Evolutionary conservation across 83 land plant genomes (phyloP).

Genomic region (Diphasiastrum complanatum): DNA sequence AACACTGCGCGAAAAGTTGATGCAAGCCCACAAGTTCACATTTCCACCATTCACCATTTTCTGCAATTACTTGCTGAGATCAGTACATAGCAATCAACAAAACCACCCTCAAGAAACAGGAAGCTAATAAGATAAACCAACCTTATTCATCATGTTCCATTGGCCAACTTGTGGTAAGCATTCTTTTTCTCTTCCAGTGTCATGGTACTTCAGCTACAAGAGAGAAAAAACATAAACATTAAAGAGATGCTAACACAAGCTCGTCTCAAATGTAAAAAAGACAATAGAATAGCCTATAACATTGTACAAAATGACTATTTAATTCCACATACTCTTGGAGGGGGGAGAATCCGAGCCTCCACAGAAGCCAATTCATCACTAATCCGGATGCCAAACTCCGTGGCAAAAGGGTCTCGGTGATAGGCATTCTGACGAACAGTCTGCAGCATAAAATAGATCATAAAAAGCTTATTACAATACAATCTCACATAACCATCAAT

Average conservation of each 20-base stretch:
- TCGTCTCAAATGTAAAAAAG: background rate
- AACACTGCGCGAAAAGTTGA: constrained; percentile 62
- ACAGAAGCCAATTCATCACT: constrained; percentile 54
- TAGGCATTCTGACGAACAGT: constrained; percentile 71
- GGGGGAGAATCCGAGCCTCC: constrained; percentile 54
- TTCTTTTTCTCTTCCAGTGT: constrained; percentile 67
- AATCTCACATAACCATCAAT: background rate
- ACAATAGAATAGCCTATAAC: background rate
- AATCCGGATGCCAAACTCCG: constrained; percentile 66
- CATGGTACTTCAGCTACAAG: constrained; percentile 81
- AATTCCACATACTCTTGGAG: constrained; percentile 64
- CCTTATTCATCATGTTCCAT: constrained; percentile 98
- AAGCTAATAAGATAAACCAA: constrained; percentile 14
- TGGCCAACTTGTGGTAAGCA: constrained; percentile 78
- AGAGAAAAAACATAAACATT: background rate
- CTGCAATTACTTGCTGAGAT: constrained; percentile 46
- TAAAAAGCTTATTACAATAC: background rate
- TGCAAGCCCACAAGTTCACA: constrained; percentile 72
- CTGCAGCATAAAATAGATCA: constrained; percentile 36
- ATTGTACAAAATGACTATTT: background rate
- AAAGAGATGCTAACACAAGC: background rate
- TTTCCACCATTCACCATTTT: constrained; percentile 93
- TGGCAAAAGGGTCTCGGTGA: constrained; percentile 59
- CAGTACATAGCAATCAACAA: background rate
- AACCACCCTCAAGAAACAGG: background rate